Evolutionary conservation across 495 filamentous ascomycete species (phyloP).

Genomic region (Chaetomium tenue): DNA sequence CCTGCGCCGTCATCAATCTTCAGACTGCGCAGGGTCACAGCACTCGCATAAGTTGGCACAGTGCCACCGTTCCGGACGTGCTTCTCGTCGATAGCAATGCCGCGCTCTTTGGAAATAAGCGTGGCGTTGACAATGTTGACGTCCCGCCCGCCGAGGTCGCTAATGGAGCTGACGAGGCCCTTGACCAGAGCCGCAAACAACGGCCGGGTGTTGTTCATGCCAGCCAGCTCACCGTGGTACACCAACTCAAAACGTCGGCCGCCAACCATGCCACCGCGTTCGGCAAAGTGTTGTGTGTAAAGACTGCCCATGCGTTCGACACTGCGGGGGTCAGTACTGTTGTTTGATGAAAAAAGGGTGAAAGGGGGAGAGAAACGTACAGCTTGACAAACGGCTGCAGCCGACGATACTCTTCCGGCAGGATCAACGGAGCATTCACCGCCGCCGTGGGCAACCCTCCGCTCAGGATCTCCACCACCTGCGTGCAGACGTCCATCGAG

Average conservation of each 20-base stretch:
- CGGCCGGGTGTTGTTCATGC: constrained; percentile 62
- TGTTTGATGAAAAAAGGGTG: background rate
- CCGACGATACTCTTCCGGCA: constrained; percentile 68
- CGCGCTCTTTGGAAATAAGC: constrained; percentile 64
- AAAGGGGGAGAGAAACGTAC: constrained; percentile 16
- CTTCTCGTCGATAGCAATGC: constrained; percentile 66
- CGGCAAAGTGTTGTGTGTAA: constrained; percentile 66
- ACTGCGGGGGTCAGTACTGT: constrained; percentile 12
- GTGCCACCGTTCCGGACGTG: constrained; percentile 52
- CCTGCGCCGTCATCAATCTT: constrained; percentile 31
- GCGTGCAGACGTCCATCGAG: constrained; percentile 68
- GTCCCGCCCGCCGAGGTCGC: constrained; percentile 56
- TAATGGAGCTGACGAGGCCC: constrained; percentile 60
- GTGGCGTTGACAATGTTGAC: constrained; percentile 75
- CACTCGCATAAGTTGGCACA: constrained; percentile 56
- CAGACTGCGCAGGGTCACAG: constrained; percentile 55
- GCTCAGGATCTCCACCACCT: constrained; percentile 64
- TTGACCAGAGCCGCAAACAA: constrained; percentile 69
- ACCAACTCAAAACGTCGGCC: constrained; percentile 65
- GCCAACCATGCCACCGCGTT: constrained; percentile 34
- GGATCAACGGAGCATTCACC: constrained; percentile 70
- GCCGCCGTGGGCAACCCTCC: constrained; percentile 66
- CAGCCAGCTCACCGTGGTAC: constrained; percentile 64
- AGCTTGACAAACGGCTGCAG: constrained; percentile 67
- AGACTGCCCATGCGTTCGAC: constrained; percentile 67